Conservation (phyloP, 140 eudicot species). For the Senecio squalidus region DNA sequence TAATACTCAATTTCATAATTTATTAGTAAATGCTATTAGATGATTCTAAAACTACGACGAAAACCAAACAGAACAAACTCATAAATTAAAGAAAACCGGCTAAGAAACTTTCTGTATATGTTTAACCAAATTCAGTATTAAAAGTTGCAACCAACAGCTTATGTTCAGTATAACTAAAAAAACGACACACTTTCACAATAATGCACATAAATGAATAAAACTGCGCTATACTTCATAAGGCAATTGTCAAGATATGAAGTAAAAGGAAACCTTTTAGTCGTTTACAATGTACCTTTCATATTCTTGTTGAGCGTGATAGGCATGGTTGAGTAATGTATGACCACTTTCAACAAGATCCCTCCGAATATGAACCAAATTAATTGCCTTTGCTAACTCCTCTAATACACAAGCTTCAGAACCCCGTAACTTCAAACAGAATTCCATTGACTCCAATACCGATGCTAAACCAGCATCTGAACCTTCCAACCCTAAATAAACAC, state of each 20-base stretch:
- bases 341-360: constrained; percentile 94
- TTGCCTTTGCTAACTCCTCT: constrained; percentile 85
- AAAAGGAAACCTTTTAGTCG: neutral
- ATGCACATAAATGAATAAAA: too few species aligned
- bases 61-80: too few species aligned
- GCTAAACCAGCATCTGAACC: constrained; percentile 88
- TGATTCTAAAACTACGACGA: too few species aligned
- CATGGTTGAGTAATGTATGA: constrained; percentile 75
- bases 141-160: constrained; percentile 1
- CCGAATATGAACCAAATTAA: constrained; percentile 78
- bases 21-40: too few species aligned
- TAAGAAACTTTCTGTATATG: too few species aligned
- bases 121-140: neutral
- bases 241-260: too few species aligned
- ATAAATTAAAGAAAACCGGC: too few species aligned
- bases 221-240: too few species aligned
- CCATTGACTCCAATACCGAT: constrained; percentile 81
- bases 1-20: neutral
- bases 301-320: constrained; percentile 74
- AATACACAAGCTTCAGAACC: constrained; percentile 93
- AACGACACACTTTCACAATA: too few species aligned
- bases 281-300: constrained; percentile 59
- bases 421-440: constrained; percentile 78
- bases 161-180: too few species aligned
- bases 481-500: constrained; percentile 49